phyloP scores from a whole-genome alignment of 495 filamentous ascomycete species.

The Lichenothelia convexa region DNA sequence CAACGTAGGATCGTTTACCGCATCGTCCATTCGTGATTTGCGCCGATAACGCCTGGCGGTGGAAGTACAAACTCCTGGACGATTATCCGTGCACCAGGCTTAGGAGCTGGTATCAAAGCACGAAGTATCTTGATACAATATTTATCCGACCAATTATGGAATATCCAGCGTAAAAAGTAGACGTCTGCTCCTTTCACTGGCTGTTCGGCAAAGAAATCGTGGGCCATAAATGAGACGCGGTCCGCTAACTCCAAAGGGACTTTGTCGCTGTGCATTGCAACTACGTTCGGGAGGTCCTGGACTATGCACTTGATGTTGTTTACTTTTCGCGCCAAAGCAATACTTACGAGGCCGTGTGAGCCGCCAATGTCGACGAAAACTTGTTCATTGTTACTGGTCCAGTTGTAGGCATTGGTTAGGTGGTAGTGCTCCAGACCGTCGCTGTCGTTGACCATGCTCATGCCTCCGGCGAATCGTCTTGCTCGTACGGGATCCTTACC shows the following conservation, averaged over 20 bases:
- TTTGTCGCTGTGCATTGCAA: constrained; percentile 16
- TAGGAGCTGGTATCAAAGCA: constrained; percentile 1
- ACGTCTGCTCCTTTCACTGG: constrained; percentile 4
- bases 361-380: constrained; percentile 25
- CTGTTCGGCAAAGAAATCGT: constrained; percentile 4
- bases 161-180: constrained; percentile 10
- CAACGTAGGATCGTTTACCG: constrained; percentile 2
- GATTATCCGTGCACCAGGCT: constrained; percentile 2
- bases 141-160: constrained; percentile 27
- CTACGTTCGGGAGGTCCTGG: constrained; percentile 21
- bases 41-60: neutral
- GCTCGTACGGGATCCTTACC: neutral
- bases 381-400: constrained; percentile 14
- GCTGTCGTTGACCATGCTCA: neutral
- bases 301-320: constrained; percentile 22
- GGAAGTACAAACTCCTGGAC: constrained; percentile 6
- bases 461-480: neutral
- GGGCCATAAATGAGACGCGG: constrained; percentile 1
- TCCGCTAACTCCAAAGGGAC: constrained; percentile 12
- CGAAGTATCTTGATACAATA: constrained; percentile 23
- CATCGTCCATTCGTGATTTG: constrained; percentile 13
- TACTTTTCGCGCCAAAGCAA: constrained; percentile 7
- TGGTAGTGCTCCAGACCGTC: neutral
- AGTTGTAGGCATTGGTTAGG: neutral
- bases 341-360: constrained; percentile 16